Base-by-base conservation (phyloP, 2,329 filamentous ascomycete genomes). In the Calonectria montana region DNA sequence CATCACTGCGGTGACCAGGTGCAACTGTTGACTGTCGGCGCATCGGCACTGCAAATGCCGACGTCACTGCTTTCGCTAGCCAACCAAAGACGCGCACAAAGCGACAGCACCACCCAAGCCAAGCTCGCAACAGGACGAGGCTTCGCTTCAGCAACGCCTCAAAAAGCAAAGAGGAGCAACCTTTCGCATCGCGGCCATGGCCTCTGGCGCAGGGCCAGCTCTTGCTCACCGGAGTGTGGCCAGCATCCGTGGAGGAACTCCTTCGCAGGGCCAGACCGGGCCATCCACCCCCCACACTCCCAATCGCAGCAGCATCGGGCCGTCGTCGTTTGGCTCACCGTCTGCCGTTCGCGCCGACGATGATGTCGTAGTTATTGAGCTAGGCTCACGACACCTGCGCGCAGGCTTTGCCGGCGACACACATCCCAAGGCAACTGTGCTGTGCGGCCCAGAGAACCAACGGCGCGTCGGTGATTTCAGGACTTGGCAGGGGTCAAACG, bases 341-440 rank as follows among this genome's bases (percentile, higher is more conserved):
- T 89, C 91, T 71, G 83, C 91, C 78, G 82, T 94, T 76, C 87
- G 92, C 79, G 86, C 92, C 78, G 95, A 98, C 78, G 97, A 99
- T 79, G 97, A 98, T 76, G 87, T 93, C 8, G 84, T 98, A 6
- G 89, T 99, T 48, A 87, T 98, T 64, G 95, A 98, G 81, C 82
- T 98, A 41, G 96, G 95, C 1, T 90, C 94, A 12, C 91, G 96
- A 25, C 93, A 91, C 82, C 83, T 98, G 29, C 91, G 93, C 53
- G 92, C 93, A 12, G 97, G 97, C 0, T 97, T 98, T 80, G 94
- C 96, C 7, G 96, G 96, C 64, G 96, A 98, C 82, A 89, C 92
- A 50, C 84, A 87, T 3, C 95, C 95, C 76, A 97, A 96, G 81
- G 89, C 88, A 1, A 87, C 89, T 16, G 85, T 96, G 25, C 87